Evolutionary conservation across 2,329 filamentous ascomycete species (phyloP).

Genomic region (Ophiocordyceps camponoti-leonardi): DNA sequence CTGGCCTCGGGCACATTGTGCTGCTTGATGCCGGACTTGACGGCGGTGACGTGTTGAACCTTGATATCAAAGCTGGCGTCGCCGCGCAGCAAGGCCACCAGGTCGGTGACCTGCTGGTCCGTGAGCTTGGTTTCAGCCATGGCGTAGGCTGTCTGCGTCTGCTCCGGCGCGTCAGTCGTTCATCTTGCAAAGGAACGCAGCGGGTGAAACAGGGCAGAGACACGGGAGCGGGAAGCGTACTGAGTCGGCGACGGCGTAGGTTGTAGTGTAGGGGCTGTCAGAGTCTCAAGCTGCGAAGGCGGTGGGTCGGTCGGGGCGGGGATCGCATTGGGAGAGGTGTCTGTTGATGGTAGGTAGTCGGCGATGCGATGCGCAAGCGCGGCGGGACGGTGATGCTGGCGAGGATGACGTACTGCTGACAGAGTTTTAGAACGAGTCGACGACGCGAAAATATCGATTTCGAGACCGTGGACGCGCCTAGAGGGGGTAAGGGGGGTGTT

Average conservation of each 20-base stretch:
- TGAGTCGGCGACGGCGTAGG: not conserved
- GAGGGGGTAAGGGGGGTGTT: not conserved
- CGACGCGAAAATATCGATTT: not conserved
- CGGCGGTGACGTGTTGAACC: constrained; percentile 49
- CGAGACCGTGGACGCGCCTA: not conserved
- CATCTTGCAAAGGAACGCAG: not conserved
- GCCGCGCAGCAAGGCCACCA: constrained; percentile 34
- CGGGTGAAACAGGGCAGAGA: not conserved
- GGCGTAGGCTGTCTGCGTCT: not conserved
- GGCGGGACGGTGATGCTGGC: not conserved
- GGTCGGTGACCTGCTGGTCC: constrained; percentile 39
- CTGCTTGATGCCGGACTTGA: constrained; percentile 86
- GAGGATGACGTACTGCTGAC: not conserved
- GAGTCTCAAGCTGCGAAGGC: not conserved
- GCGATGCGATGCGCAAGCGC: not conserved
- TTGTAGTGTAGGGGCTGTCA: not conserved
- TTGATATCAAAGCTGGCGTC: constrained; percentile 55
- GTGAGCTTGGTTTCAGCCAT: constrained; percentile 39
- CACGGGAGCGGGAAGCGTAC: not conserved
- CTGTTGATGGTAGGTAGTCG: not conserved
- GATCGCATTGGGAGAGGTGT: not conserved
- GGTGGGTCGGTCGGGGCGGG: not conserved
- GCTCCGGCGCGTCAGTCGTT: not conserved
- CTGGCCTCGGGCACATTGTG: constrained; percentile 66
- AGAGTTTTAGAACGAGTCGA: not conserved